Evolutionary conservation across 257 asterid genomes (phyloP).

Genomic region (Solanum sitiens): DNA sequence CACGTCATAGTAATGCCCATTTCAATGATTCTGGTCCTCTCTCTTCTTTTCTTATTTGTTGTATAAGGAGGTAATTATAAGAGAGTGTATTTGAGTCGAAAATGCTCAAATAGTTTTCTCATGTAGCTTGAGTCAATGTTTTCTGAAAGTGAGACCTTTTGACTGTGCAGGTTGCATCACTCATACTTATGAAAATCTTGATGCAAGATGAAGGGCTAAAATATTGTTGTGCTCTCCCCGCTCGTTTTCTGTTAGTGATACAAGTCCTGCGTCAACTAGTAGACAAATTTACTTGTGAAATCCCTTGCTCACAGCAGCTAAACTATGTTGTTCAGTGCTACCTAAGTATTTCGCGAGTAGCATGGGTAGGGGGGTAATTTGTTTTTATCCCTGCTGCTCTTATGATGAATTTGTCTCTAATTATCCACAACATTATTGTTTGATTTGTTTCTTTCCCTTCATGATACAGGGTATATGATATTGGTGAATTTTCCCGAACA

Average conservation of each 20-base stretch:
- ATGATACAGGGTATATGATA: background rate
- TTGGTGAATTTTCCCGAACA: background rate
- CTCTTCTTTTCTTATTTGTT: background rate
- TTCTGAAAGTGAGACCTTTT: too few species aligned
- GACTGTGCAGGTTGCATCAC: background rate
- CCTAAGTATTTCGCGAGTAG: background rate
- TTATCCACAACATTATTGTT: too few species aligned
- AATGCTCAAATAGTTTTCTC: background rate
- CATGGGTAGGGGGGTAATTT: background rate
- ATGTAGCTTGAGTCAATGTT: background rate
- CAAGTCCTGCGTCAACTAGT: background rate
- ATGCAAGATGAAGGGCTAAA: background rate
- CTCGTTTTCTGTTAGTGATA: background rate
- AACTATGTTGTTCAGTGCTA: background rate
- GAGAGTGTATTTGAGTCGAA: background rate
- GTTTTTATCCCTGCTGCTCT: background rate
- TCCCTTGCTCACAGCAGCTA: background rate
- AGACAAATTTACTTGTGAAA: background rate
- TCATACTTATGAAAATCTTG: background rate
- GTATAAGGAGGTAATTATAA: background rate
- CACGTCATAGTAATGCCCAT: background rate
- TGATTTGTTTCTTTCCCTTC: background rate
- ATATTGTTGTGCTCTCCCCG: background rate
- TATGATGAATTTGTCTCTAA: background rate
- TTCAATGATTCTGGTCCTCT: background rate